Conservation (phyloP, 2,329 filamentous ascomycete species). For the Nannizzia gypsea region DNA sequence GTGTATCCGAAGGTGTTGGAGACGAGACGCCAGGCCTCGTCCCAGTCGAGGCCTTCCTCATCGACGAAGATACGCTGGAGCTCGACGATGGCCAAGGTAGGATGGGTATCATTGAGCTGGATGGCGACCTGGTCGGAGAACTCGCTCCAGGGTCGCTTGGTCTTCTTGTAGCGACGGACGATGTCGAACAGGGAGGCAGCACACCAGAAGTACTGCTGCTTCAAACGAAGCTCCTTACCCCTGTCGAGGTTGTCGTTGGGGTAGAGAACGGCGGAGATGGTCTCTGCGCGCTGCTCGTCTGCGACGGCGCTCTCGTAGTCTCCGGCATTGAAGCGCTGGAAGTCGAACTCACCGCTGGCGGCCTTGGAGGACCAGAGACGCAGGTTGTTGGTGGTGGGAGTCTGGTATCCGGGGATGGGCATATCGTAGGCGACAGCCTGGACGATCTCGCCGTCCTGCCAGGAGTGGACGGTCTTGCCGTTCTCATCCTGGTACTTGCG, state of each 20-base stretch:
- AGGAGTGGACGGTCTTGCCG: slow-evolving; percentile 62
- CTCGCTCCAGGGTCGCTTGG: slow-evolving; percentile 76
- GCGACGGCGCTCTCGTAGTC: slow-evolving; percentile 96
- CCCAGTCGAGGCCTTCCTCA: slow-evolving; percentile 82
- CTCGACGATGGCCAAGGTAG: slow-evolving; percentile 90
- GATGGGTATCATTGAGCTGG: slow-evolving; percentile 95
- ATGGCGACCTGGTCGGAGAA: slow-evolving; percentile 94
- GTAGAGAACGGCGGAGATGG: slow-evolving; percentile 92
- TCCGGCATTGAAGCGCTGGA: slow-evolving; percentile 97
- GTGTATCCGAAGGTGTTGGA: slow-evolving; percentile 82
- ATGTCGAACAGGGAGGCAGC: slow-evolving; percentile 94
- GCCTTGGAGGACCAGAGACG: slow-evolving; percentile 97
- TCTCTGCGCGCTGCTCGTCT: slow-evolving; percentile 98
- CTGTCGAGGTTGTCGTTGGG: slow-evolving; percentile 95
- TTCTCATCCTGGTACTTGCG: slow-evolving; percentile 60
- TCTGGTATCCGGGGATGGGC: slow-evolving; percentile 79
- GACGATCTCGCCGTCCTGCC: slow-evolving; percentile 90
- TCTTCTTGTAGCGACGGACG: slow-evolving; percentile 95
- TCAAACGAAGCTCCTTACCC: slow-evolving; percentile 91
- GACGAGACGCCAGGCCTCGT: slow-evolving; percentile 77
- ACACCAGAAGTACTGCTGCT: slow-evolving; percentile 99
- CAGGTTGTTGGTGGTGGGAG: slow-evolving; percentile 87
- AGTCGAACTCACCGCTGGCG: slow-evolving; percentile 93
- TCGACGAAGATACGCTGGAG: slow-evolving; percentile 87
- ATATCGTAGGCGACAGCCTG: slow-evolving; percentile 90